Percentiles rank a stretch among this genome's conserved stretches.
These are phyloP conservation scores for Fusarium subglutinans DNA, from an alignment of 2,329 filamentous ascomycete genomes.

Conservation along the genomic window DNA sequence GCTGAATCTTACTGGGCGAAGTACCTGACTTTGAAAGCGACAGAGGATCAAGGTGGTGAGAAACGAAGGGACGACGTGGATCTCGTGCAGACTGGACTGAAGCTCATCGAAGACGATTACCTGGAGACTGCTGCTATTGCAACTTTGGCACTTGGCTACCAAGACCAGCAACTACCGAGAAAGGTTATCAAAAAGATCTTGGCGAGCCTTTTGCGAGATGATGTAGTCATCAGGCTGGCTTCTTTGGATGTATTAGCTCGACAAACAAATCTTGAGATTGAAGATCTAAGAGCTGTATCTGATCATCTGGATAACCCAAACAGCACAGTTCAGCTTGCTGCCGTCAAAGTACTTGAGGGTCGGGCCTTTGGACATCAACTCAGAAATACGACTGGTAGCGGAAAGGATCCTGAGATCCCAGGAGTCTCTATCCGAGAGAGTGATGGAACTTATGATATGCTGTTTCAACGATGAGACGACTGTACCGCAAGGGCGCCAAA, in stretches of 20 bases:
- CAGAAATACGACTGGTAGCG: not conserved
- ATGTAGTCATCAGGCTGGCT: not conserved
- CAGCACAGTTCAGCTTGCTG: not conserved
- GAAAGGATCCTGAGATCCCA: not conserved
- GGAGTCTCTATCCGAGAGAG: not conserved
- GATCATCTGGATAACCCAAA: not conserved
- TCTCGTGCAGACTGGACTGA: not conserved
- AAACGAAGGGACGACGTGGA: accelerated
- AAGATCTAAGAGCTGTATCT: not conserved
- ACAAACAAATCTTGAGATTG: not conserved
- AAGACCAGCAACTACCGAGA: not conserved
- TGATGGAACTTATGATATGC: not conserved
- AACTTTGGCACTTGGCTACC: not conserved
- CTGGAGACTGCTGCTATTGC: not conserved
- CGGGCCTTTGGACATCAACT: not conserved
- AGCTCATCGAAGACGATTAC: not conserved
- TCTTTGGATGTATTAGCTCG: not conserved
- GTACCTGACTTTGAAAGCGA: not conserved
- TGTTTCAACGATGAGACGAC: not conserved
- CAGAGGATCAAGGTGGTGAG: too few relatives aligned
- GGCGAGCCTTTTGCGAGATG: not conserved
- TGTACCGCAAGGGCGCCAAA: accelerated
- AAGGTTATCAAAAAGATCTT: not conserved
- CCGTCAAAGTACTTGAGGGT: not conserved
- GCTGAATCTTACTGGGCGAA: not conserved